Conservation (phyloP, 2,329 filamentous ascomycete genomes). For the Diplocarpon rosae region DNA sequence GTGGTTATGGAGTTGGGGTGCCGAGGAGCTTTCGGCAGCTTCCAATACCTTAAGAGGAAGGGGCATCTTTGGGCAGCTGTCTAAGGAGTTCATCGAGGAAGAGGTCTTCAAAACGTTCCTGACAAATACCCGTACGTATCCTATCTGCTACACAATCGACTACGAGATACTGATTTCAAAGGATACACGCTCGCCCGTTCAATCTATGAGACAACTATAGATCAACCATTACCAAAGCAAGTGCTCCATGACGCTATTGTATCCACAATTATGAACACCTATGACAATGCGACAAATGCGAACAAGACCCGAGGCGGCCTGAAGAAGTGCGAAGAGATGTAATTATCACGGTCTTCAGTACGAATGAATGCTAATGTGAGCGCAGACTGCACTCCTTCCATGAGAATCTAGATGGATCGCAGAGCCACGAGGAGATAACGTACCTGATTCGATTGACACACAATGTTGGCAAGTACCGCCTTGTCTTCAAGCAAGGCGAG, state of each 20-base stretch:
- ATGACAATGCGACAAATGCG: conserved; percentile 74
- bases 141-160: neutral
- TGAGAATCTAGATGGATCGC: conserved; percentile 40
- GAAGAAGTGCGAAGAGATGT: conserved; percentile 70
- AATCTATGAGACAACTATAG: conserved; percentile 44
- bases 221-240: conserved; percentile 37
- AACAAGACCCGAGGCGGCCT: conserved; percentile 66
- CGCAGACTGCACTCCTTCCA: conserved; percentile 53
- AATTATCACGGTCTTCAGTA: conserved; percentile 24
- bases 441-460: conserved; percentile 64
- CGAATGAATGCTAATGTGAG: conserved; percentile 14
- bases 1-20: conserved; percentile 66
- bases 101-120: conserved; percentile 62
- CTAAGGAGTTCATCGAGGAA: conserved; percentile 51
- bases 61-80: conserved; percentile 44
- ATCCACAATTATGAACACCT: conserved; percentile 54
- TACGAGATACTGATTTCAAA: conserved; percentile 24
- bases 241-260: conserved; percentile 50
- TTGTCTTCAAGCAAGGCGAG: conserved; percentile 69
- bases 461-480: conserved; percentile 61
- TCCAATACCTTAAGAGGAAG: conserved; percentile 33
- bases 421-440: conserved; percentile 44
- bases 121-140: conserved; percentile 43
- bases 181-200: conserved; percentile 52
- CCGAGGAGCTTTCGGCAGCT: conserved; percentile 33